phyloP scores from a whole-genome alignment of 1,284 basidiomycete species.

The Spongispora temasekensis region DNA sequence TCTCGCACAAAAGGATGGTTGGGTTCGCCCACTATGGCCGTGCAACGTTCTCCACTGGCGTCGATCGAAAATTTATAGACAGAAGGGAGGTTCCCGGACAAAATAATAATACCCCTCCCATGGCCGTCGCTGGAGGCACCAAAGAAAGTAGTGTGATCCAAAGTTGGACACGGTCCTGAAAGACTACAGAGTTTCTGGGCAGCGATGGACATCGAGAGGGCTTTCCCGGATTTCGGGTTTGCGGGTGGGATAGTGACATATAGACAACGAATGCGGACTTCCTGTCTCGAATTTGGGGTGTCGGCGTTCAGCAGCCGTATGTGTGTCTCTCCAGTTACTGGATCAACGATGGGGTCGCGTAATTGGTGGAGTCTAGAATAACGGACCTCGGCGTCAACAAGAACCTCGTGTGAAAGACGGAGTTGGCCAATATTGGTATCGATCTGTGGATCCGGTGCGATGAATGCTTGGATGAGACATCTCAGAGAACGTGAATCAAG shows the following conservation, averaged over 20 bases:
- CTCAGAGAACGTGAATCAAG: not conserved
- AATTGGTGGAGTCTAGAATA: slow-evolving; percentile 12
- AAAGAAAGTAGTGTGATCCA: no score
- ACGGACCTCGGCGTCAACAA: slow-evolving; percentile 4
- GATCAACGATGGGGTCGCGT: slow-evolving; percentile 15
- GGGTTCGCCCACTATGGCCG: slow-evolving; percentile 13
- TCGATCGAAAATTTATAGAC: slow-evolving; percentile 26
- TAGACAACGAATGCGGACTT: slow-evolving; percentile 15
- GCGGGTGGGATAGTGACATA: slow-evolving; percentile 18
- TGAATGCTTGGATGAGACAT: slow-evolving; percentile 23
- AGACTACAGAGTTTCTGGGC: slow-evolving; percentile 19
- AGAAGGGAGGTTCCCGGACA: not conserved
- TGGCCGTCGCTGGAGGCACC: slow-evolving; percentile 19
- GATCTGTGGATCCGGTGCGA: slow-evolving; percentile 6
- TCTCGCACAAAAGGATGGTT: slow-evolving; percentile 10
- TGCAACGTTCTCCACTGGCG: slow-evolving; percentile 20
- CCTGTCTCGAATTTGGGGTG: not conserved
- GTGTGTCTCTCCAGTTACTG: slow-evolving; percentile 12
- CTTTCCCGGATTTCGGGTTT: not conserved
- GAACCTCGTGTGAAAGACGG: slow-evolving; percentile 21
- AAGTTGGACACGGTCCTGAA: slow-evolving; percentile 10
- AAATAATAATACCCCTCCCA: slow-evolving; percentile 20
- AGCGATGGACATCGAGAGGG: slow-evolving; percentile 13
- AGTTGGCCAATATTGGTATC: slow-evolving; percentile 5
- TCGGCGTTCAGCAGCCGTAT: slow-evolving; percentile 13